phyloP scores from a whole-genome alignment of 164 flowering plant genomes.

The Magnolia officinalis region DNA sequence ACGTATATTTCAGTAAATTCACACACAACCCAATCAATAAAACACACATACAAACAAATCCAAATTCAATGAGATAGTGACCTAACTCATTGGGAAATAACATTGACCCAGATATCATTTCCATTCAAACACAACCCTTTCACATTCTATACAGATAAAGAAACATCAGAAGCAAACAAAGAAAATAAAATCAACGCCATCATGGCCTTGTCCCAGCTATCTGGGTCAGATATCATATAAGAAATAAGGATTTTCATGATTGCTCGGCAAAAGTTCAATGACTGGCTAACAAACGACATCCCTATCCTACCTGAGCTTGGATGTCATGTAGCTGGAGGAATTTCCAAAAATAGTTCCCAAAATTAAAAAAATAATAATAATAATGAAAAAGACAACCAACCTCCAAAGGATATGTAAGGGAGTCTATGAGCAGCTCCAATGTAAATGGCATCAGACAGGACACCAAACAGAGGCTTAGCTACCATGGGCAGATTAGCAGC shows the following conservation, averaged over 20 bases:
- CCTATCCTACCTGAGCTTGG: too few species aligned
- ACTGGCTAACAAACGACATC: too few species aligned
- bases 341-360: too few species aligned
- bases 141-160: not conserved
- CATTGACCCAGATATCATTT: not conserved
- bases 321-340: too few species aligned
- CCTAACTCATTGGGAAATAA: not conserved
- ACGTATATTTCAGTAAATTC: too few species aligned
- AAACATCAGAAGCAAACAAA: not conserved
- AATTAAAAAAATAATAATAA: too few species aligned
- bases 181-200: too few species aligned
- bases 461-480: constrained; percentile 84
- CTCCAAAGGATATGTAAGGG: constrained; percentile 89
- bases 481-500: constrained; percentile 84
- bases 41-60: not conserved
- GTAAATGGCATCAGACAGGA: constrained; percentile 79
- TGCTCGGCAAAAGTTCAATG: not conserved
- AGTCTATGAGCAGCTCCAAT: constrained; percentile 77
- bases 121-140: not conserved
- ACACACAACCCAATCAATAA: too few species aligned
- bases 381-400: constrained; percentile 27
- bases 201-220: too few species aligned
- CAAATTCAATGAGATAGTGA: not conserved
- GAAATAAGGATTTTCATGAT: not conserved
- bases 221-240: too few species aligned